Evolutionary conservation across 495 filamentous ascomycete genomes (phyloP).

Genomic region (Penicillium salamii): DNA sequence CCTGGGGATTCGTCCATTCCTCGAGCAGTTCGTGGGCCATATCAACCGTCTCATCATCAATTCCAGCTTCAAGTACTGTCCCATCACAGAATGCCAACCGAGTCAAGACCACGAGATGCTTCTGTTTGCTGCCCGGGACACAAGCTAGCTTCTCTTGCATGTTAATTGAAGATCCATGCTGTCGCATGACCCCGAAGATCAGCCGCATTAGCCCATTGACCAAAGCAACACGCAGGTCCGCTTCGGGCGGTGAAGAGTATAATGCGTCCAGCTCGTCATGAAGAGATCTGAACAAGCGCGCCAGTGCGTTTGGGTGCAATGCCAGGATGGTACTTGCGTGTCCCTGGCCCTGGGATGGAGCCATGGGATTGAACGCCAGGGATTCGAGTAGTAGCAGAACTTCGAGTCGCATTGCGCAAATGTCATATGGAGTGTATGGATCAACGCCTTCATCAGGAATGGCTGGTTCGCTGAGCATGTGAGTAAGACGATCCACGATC

Average conservation of each 20-base stretch:
- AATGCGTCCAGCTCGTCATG: conserved; percentile 60
- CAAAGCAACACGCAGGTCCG: conserved; percentile 37
- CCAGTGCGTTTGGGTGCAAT: conserved; percentile 52
- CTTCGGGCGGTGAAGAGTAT: conserved; percentile 51
- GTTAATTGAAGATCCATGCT: conserved; percentile 47
- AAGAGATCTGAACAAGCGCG: conserved; percentile 59
- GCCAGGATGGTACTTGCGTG: conserved; percentile 54
- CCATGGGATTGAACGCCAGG: conserved; percentile 41
- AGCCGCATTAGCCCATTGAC: conserved; percentile 63
- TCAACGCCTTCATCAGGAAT: conserved; percentile 45
- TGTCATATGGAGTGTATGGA: conserved; percentile 46
- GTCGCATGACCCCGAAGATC: conserved; percentile 55
- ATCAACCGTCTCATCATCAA: conserved; percentile 65
- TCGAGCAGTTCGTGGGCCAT: conserved; percentile 64
- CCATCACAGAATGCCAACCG: conserved; percentile 66
- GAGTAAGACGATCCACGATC: conserved; percentile 58
- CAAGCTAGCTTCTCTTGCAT: conserved; percentile 55
- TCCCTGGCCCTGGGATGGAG: conserved; percentile 34
- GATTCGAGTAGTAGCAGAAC: conserved; percentile 54
- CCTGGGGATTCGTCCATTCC: conserved; percentile 63
- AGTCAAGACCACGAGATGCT: conserved; percentile 62
- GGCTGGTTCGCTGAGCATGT: conserved; percentile 56
- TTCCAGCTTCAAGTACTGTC: conserved; percentile 58
- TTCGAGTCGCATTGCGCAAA: conserved; percentile 55
- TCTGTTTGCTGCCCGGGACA: conserved; percentile 59